Conservation (phyloP, 1,284 basidiomycete species). For the Papiliotrema laurentii region DNA sequence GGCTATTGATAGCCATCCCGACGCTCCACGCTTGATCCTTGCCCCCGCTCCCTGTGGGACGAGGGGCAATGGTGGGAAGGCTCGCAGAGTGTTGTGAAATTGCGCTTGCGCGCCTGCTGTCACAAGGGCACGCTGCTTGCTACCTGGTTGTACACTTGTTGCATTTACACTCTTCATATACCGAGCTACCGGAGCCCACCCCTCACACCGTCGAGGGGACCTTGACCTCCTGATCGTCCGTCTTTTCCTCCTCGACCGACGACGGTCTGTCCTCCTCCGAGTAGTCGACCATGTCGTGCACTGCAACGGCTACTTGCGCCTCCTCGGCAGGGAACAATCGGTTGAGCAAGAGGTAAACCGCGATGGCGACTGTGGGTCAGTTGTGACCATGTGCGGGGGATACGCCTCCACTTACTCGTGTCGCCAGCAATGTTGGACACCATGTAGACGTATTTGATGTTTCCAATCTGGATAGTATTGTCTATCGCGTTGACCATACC, state of each 20-base stretch:
- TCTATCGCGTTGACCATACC: constrained; percentile 46
- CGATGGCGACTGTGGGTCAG: constrained; percentile 60
- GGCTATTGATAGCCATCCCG: too few species aligned
- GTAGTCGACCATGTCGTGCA: constrained; percentile 41
- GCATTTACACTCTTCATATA: too few species aligned
- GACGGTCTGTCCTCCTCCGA: background rate
- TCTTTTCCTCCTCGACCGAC: background rate
- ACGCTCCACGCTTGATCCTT: too few species aligned
- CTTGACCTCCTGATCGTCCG: too few species aligned
- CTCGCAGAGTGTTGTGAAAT: too few species aligned
- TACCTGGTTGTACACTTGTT: too few species aligned
- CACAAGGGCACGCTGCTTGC: too few species aligned
- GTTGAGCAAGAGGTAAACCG: constrained; percentile 62
- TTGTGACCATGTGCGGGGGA: background rate
- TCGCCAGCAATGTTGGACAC: constrained; percentile 26
- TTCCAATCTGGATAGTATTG: constrained; percentile 54
- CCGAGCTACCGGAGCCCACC: too few species aligned
- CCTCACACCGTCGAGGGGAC: too few species aligned
- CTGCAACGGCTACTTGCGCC: constrained; percentile 57
- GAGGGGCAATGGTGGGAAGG: too few species aligned
- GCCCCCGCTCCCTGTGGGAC: too few species aligned
- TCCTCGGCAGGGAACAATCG: constrained; percentile 58
- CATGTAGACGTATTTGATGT: constrained; percentile 56
- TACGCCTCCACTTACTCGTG: constrained; percentile 12
- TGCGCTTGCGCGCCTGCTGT: too few species aligned